phyloP scores from a whole-genome alignment of 2,329 filamentous ascomycete species.

The Apiospora pterosperma region DNA sequence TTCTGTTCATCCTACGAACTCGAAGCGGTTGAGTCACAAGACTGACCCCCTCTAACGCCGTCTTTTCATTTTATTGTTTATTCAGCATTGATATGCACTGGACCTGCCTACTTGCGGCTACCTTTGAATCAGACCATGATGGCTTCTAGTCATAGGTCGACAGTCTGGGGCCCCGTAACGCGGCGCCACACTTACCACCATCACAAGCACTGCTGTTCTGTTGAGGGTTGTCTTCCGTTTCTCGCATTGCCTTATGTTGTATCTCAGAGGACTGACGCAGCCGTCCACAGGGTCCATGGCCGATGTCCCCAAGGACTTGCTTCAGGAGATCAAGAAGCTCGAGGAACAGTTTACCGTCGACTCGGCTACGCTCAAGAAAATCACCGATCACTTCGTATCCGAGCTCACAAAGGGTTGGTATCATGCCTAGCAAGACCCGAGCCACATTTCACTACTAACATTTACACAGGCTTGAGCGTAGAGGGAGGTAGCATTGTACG shows the following conservation, averaged over 20 bases:
- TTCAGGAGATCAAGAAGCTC: conserved; percentile 74
- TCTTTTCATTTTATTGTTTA: not conserved
- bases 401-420: conserved; percentile 78
- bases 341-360: conserved; percentile 83
- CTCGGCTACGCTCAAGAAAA: conserved; percentile 76
- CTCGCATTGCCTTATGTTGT: not conserved
- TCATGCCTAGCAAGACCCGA: not conserved
- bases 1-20: not conserved
- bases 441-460: not conserved
- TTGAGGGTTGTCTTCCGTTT: not conserved
- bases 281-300: conserved; percentile 71
- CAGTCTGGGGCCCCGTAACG: conserved; percentile 6
- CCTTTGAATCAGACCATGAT: conserved; percentile 8
- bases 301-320: conserved; percentile 82
- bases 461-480: conserved; percentile 65
- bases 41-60: not conserved
- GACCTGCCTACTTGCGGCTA: not conserved
- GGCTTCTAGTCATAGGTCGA: conserved; percentile 8
- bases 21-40: not conserved
- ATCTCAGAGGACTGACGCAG: not conserved
- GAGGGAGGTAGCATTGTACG: conserved; percentile 91
- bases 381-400: conserved; percentile 83
- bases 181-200: conserved; percentile 17
- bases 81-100: not conserved
- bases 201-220: conserved; percentile 8